Conservation (phyloP, 2,329 filamentous ascomycete species). For the Hypoxylon sp. region DNA sequence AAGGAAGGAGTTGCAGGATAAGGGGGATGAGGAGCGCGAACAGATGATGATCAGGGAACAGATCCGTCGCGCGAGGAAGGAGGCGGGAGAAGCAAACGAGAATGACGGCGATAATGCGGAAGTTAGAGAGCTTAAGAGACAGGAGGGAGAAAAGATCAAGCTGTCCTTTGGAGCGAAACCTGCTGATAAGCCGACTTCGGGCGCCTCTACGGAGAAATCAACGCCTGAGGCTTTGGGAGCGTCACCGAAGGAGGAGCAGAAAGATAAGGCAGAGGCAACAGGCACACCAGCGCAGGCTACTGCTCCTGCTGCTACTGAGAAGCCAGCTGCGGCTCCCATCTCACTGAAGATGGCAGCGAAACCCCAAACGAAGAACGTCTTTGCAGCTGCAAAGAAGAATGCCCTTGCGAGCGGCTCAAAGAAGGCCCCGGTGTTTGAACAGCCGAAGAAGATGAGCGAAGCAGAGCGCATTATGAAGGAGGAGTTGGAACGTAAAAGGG, state of each 20-base stretch:
- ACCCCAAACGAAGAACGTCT: conserved; percentile 82
- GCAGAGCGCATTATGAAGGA: conserved; percentile 91
- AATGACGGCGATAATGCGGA: conserved; percentile 60
- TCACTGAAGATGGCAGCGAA: conserved; percentile 77
- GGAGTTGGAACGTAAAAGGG: conserved; percentile 79
- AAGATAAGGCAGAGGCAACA: conserved; percentile 39
- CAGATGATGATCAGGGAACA: conserved; percentile 86
- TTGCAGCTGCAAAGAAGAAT: conserved; percentile 77
- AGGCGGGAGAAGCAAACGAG: conserved; percentile 60
- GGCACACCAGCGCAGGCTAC: conserved; percentile 9
- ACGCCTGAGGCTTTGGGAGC: conserved; percentile 44
- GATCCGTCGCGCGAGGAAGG: conserved; percentile 79
- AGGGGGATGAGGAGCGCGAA: conserved; percentile 91
- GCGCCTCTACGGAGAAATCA: conserved; percentile 38
- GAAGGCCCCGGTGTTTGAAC: conserved; percentile 70
- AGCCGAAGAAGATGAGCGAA: conserved; percentile 88
- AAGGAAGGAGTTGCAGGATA: conserved; percentile 88
- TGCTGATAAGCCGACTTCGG: conserved; percentile 41
- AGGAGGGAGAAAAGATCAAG: conserved; percentile 82
- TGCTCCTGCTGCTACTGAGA: conserved; percentile 44
- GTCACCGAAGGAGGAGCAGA: conserved; percentile 29
- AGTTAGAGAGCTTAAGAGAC: conserved; percentile 67
- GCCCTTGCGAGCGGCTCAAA: conserved; percentile 73
- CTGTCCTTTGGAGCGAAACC: conserved; percentile 73
- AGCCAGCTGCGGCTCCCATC: conserved; percentile 59